phyloP scores from a whole-genome alignment of 1,139 yeast genomes.

The Hyphopichia khmerensis region DNA sequence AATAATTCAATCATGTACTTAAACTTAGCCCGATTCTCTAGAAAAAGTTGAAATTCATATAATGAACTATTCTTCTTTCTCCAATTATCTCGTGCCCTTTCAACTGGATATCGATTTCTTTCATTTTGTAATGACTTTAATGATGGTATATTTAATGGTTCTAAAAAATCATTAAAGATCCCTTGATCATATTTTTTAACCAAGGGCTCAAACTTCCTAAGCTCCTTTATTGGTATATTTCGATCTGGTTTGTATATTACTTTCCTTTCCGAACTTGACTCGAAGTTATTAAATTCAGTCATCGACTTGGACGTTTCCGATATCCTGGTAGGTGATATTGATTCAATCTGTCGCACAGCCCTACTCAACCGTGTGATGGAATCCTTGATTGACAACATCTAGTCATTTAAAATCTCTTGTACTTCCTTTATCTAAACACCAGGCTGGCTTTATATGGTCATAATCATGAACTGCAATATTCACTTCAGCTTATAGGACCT shows the following conservation, averaged over 20 bases:
- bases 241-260: not conserved
- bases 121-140: conserved; percentile 30
- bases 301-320: conserved; percentile 2
- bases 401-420: not conserved
- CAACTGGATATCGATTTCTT: conserved; percentile 20
- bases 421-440: too few species aligned
- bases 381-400: conserved; percentile 15
- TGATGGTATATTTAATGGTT: conserved; percentile 35
- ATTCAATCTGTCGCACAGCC: conserved; percentile 20
- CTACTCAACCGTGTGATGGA: conserved; percentile 22
- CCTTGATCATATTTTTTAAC: conserved; percentile 20
- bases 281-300: not conserved
- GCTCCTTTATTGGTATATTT: conserved; percentile 7
- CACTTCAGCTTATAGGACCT: not conserved
- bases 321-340: conserved; percentile 4
- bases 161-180: conserved; percentile 33
- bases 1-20: conserved; percentile 32
- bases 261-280: not conserved
- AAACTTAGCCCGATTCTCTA: conserved; percentile 28
- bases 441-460: too few species aligned
- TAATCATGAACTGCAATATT: not conserved
- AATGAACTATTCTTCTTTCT: conserved; percentile 15
- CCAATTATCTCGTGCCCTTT: conserved; percentile 29
- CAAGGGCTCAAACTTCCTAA: conserved; percentile 11
- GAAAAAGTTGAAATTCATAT: conserved; percentile 21